These are phyloP conservation scores for Blakeslea trispora DNA, from an alignment of 371 early-diverging fungal species.

Conservation along the genomic window DNA sequence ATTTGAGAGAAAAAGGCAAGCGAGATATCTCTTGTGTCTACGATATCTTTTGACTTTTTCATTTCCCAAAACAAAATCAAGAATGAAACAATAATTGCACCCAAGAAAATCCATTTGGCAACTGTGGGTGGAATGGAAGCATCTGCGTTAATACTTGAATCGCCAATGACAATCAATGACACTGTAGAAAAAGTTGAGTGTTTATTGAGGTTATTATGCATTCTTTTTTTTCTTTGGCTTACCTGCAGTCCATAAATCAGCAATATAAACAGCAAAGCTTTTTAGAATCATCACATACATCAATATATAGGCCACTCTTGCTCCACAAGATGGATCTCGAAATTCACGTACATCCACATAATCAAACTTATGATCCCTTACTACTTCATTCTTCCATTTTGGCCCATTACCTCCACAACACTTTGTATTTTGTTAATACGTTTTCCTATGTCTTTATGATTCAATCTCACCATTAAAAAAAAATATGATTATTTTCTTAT, in stretches of 20 bases:
- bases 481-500: too few relatives aligned
- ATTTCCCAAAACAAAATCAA: conserved; percentile 80
- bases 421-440: too few relatives aligned
- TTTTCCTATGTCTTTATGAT: too few relatives aligned
- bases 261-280: conserved; percentile 73
- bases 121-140: conserved; percentile 39
- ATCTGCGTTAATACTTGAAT: conserved; percentile 62
- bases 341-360: conserved; percentile 86
- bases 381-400: conserved; percentile 81
- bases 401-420: conserved; percentile 36
- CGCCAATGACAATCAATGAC: conserved; percentile 40
- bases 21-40: conserved; percentile 74
- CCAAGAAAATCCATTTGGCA: conserved; percentile 69
- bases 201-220: not conserved
- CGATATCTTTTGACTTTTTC: conserved; percentile 66
- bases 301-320: conserved; percentile 57
- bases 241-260: conserved; percentile 72
- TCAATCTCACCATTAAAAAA: too few relatives aligned
- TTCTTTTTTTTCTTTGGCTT: conserved; percentile 31
- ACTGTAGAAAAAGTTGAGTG: too few relatives aligned
- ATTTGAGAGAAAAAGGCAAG: conserved; percentile 77
- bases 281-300: conserved; percentile 77
- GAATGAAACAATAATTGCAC: conserved; percentile 71
- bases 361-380: conserved; percentile 90
- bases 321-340: conserved; percentile 50